These are phyloP conservation scores for Pontederia crassipes DNA, from an alignment of 176 grass and related monocot genomes.

Conservation along the genomic window DNA sequence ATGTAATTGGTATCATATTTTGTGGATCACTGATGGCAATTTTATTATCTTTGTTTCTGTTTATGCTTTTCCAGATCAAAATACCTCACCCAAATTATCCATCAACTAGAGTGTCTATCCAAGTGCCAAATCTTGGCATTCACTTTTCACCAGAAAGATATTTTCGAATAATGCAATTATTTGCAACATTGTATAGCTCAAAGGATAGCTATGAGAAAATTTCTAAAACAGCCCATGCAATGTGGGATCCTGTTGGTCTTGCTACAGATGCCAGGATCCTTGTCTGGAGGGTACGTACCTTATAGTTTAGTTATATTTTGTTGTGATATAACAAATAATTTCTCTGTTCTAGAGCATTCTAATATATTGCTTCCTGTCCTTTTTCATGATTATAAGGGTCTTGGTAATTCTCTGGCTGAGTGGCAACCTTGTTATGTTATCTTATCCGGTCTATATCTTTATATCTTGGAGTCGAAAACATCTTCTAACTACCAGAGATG, in stretches of 20 bases:
- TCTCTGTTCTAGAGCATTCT: slow-evolving; percentile 5
- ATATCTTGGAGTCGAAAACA: slow-evolving; percentile 79
- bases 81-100: slow-evolving; percentile 84
- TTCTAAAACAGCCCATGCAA: slow-evolving; percentile 32
- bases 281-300: slow-evolving; percentile 81
- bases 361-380: background rate
- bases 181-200: slow-evolving; percentile 55
- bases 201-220: slow-evolving; percentile 39
- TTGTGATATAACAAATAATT: slow-evolving; percentile 1
- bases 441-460: slow-evolving; percentile 90
- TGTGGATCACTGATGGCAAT: background rate
- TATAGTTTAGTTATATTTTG: background rate
- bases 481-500: slow-evolving; percentile 71
- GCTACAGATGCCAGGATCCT: slow-evolving; percentile 79
- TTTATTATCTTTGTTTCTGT: background rate
- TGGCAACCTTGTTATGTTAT: slow-evolving; percentile 84
- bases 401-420: slow-evolving; percentile 85
- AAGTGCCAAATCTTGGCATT: slow-evolving; percentile 86
- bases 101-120: slow-evolving; percentile 82
- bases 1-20: background rate
- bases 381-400: slow-evolving; percentile 38
- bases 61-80: slow-evolving; percentile 66
- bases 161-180: slow-evolving; percentile 54
- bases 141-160: slow-evolving; percentile 95
- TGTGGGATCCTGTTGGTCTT: slow-evolving; percentile 90